These are phyloP conservation scores for Sporothrix brunneoviolacea DNA, from an alignment of 2,329 filamentous ascomycete genomes.

Conservation along the genomic window DNA sequence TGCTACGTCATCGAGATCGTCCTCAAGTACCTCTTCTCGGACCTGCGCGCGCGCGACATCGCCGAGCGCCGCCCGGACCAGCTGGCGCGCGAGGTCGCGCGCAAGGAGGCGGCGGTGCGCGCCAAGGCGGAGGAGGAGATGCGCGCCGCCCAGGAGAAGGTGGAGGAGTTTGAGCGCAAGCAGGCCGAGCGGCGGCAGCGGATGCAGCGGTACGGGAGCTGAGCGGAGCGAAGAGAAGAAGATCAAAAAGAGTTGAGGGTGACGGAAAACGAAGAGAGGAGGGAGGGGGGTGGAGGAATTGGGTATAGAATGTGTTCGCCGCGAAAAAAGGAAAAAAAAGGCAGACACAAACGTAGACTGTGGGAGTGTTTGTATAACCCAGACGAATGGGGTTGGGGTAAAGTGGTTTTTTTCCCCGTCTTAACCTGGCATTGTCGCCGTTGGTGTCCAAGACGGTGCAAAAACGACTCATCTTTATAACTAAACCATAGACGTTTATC, in stretches of 20 bases:
- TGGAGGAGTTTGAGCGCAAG: conserved; percentile 49
- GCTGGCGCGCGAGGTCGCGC: conserved; percentile 63
- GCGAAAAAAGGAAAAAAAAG: no score
- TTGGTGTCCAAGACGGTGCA: no score
- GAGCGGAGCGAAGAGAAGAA: background rate
- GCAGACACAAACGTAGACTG: no score
- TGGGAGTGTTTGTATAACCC: no score
- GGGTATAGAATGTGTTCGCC: no score
- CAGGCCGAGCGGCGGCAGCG: conserved; percentile 19
- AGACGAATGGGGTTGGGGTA: no score
- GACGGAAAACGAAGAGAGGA: no score
- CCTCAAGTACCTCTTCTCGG: conserved; percentile 79
- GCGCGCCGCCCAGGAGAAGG: conserved; percentile 45
- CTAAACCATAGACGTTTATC: background rate
- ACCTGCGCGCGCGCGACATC: conserved; percentile 91
- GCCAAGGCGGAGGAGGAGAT: conserved; percentile 46
- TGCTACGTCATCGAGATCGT: conserved; percentile 85
- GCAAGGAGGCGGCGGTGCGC: conserved; percentile 54
- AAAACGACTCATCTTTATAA: background rate
- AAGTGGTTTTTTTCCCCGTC: no score
- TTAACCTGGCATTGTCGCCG: no score
- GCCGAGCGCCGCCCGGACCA: conserved; percentile 82
- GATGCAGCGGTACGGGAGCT: conserved; percentile 27
- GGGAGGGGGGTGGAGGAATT: no score
- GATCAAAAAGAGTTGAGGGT: background rate